Conservation (phyloP, 805 yeast genomes). For the Candida sanyiensis region DNA sequence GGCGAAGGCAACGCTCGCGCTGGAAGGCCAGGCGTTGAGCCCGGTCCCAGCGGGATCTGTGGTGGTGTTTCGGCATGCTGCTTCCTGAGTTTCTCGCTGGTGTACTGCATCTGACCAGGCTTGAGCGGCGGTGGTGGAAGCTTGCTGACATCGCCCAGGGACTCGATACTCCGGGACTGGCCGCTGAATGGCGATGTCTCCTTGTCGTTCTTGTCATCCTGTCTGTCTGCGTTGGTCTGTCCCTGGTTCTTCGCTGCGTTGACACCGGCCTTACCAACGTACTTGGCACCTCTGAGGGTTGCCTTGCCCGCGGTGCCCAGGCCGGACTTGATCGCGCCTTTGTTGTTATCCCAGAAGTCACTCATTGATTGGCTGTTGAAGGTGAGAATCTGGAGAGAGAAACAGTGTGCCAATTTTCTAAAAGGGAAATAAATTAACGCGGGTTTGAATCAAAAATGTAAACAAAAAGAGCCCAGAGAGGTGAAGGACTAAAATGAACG, state of each 20-base stretch:
- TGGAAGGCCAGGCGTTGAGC: neutral
- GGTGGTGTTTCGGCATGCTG: constrained; percentile 7
- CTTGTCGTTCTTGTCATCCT: neutral
- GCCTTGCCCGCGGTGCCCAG: constrained; percentile 32
- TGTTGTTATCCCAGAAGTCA: constrained; percentile 40
- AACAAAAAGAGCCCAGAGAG: constrained; percentile 7
- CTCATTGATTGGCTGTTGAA: constrained; percentile 14
- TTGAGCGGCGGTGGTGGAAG: constrained; percentile 37
- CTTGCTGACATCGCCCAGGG: constrained; percentile 15
- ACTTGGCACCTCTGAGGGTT: constrained; percentile 35
- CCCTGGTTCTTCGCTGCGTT: constrained; percentile 32
- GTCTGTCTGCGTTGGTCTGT: neutral
- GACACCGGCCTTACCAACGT: constrained; percentile 36
- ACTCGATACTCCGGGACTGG: constrained; percentile 10
- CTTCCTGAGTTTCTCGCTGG: constrained; percentile 16
- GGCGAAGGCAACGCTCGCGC: neutral
- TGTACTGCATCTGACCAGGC: constrained; percentile 33
- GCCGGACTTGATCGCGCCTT: constrained; percentile 33
- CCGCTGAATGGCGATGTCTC: constrained; percentile 8
- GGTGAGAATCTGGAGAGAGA: neutral
- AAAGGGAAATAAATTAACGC: neutral
- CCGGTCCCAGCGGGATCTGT: constrained; percentile 7
- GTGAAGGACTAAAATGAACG: too few species aligned
- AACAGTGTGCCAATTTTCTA: neutral
- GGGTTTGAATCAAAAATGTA: constrained; percentile 5